phyloP scores from a whole-genome alignment of 176 grass and related monocot species.

The Avena eriantha region DNA sequence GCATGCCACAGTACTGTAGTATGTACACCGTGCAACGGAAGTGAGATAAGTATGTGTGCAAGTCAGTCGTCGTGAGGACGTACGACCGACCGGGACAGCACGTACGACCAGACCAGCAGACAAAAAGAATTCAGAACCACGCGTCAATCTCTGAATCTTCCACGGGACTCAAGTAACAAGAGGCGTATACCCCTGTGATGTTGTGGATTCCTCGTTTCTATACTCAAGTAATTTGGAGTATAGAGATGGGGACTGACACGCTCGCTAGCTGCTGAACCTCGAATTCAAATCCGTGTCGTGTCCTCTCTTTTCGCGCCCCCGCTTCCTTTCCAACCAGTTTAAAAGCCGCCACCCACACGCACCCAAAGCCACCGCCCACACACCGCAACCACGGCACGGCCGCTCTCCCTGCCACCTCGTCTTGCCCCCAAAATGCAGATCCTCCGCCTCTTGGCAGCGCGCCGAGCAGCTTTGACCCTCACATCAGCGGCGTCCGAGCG shows the following conservation, averaged over 20 bases:
- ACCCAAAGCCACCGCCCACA: background rate
- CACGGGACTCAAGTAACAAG: background rate
- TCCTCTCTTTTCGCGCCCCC: constrained; percentile 26
- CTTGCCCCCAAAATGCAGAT: constrained; percentile 7
- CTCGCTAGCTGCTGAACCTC: no score
- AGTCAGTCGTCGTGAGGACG: background rate
- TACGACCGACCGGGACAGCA: background rate
- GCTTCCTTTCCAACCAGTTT: background rate
- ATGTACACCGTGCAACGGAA: background rate
- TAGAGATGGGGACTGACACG: no score
- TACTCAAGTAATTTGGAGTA: no score
- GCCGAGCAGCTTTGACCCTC: constrained; percentile 12
- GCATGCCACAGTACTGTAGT: no score
- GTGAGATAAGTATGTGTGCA: constrained; percentile 21
- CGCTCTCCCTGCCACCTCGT: background rate
- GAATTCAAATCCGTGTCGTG: no score
- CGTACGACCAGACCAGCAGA: background rate
- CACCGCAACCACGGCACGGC: background rate
- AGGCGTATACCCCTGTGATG: background rate
- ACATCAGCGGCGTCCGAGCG: background rate
- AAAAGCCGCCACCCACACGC: constrained; percentile 15
- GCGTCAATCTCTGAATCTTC: background rate
- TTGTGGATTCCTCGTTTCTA: no score
- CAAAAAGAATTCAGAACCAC: background rate
- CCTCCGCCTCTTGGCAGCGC: constrained; percentile 39